Evolutionary conservation across 2,329 filamentous ascomycete species (phyloP).

Genomic region (Sclerotinia spermophila): DNA sequence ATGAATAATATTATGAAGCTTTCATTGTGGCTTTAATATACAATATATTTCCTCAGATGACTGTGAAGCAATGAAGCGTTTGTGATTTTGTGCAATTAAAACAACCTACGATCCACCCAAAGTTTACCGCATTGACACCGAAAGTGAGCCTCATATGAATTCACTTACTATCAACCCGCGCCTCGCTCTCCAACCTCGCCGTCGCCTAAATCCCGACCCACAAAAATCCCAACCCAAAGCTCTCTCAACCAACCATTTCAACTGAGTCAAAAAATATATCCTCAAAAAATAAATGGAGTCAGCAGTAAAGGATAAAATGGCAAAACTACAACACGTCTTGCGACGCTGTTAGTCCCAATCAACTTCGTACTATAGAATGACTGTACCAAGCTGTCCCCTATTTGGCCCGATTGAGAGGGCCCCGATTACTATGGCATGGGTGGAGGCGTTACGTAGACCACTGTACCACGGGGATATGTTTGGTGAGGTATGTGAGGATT

Average conservation of each 20-base stretch:
- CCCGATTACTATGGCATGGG: not conserved
- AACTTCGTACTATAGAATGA: not conserved
- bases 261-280: not conserved
- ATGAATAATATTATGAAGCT: not conserved
- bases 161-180: not conserved
- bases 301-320: rapidly evolving
- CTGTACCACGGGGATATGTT: slow-evolving; percentile 3
- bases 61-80: not conserved
- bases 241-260: not conserved
- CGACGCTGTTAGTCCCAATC: not conserved
- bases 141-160: not conserved
- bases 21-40: not conserved
- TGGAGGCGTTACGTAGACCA: not conserved
- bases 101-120: not conserved
- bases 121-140: not conserved
- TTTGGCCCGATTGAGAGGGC: slow-evolving; percentile 1
- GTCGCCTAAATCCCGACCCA: not conserved
- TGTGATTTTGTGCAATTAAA: not conserved
- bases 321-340: not conserved
- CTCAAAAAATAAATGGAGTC: not conserved
- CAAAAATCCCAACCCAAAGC: not conserved
- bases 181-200: not conserved
- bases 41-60: too few relatives aligned
- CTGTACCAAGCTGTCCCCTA: not conserved
- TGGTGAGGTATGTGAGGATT: not conserved